phyloP scores from a whole-genome alignment of 2,329 filamentous ascomycete species.

The Fusarium pininemorale region DNA sequence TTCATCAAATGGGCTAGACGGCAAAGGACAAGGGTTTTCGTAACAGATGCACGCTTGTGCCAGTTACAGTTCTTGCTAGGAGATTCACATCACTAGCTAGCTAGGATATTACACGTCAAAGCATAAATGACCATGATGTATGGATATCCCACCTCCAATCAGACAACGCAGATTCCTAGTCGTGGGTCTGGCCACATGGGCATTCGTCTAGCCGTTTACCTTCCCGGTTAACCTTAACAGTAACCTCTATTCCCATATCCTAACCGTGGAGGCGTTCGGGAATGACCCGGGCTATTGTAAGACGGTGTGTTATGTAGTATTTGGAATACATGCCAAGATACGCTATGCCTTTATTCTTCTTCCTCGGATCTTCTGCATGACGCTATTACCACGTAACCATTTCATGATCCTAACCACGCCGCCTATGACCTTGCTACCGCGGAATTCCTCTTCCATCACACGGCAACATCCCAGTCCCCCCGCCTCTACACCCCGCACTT shows the following conservation, averaged over 20 bases:
- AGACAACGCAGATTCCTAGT: background rate
- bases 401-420: background rate
- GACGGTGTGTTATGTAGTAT: background rate
- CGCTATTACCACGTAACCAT: background rate
- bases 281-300: too few species aligned
- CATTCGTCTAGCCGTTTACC: background rate
- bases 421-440: background rate
- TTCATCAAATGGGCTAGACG: background rate
- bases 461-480: background rate
- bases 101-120: background rate
- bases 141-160: background rate
- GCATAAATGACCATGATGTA: background rate
- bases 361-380: background rate
- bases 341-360: background rate
- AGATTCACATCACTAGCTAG: background rate
- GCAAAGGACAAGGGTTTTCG: background rate
- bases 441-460: background rate
- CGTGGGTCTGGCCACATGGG: background rate
- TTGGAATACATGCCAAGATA: background rate
- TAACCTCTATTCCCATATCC: fast-evolving
- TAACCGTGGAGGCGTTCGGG: background rate
- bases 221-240: background rate
- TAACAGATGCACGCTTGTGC: background rate
- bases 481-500: background rate
- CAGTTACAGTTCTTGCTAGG: background rate